Conservation (phyloP, 2,329 filamentous ascomycete species). For the Lachnellula hyalina region DNA sequence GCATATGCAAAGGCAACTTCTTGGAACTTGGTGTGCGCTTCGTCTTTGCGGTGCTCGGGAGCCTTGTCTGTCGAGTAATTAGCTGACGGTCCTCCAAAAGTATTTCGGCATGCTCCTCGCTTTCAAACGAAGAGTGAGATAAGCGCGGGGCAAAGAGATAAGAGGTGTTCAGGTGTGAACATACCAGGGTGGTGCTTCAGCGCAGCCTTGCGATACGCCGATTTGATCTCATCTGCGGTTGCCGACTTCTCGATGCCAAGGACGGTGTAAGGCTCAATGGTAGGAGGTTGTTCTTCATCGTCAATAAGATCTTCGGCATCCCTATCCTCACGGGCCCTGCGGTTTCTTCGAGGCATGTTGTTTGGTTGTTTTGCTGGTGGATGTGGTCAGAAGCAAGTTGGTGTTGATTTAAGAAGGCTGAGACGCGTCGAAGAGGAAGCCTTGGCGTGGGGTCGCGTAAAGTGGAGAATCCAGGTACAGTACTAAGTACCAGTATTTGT, state of each 20-base stretch:
- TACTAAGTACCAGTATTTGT: background rate
- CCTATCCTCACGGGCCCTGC: slow-evolving; percentile 11
- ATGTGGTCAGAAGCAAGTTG: slow-evolving; percentile 1
- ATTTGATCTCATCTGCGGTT: slow-evolving; percentile 75
- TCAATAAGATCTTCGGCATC: slow-evolving; percentile 19
- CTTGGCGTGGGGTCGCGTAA: slow-evolving; percentile 7
- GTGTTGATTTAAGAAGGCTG: slow-evolving; percentile 8
- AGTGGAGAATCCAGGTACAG: background rate
- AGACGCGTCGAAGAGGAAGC: slow-evolving; percentile 12
- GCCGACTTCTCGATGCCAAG: slow-evolving; percentile 67
- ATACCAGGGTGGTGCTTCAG: slow-evolving; percentile 81
- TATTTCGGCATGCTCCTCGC: no score
- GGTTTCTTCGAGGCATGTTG: slow-evolving; percentile 18
- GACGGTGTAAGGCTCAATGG: slow-evolving; percentile 72
- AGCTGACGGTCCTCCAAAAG: background rate
- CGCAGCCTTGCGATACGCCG: slow-evolving; percentile 85
- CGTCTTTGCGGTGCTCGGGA: slow-evolving; percentile 57
- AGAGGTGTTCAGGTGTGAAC: slow-evolving; percentile 11
- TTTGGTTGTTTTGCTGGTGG: slow-evolving; percentile 1
- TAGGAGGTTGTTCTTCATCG: slow-evolving; percentile 23
- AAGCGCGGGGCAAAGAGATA: background rate
- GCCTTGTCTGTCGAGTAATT: slow-evolving; percentile 64
- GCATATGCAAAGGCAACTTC: slow-evolving; percentile 90
- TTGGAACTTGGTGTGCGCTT: slow-evolving; percentile 80
- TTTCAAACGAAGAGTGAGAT: background rate